Conservation (phyloP, 179 eudicot genomes). For the Amaranthus tricolor region DNA sequence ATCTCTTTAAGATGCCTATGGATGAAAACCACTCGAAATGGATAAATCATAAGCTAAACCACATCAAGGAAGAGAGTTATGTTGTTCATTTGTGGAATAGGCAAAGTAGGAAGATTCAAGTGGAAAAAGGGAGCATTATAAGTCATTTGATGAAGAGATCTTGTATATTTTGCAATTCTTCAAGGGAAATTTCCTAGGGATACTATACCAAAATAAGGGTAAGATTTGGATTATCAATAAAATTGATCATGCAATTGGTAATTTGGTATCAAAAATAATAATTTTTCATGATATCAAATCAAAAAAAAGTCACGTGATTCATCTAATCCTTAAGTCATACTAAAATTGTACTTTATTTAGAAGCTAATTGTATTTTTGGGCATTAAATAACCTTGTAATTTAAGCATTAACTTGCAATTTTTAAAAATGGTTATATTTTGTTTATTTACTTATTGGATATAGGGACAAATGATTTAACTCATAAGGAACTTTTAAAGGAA, state of each 20-base stretch:
- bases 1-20: constrained; percentile 45
- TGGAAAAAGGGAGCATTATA: constrained; percentile 70
- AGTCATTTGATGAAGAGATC: constrained; percentile 39
- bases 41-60: constrained; percentile 43
- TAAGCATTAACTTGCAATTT: not conserved
- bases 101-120: constrained; percentile 50
- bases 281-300: not conserved
- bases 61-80: constrained; percentile 48
- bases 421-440: not conserved
- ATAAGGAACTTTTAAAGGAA: too few relatives aligned
- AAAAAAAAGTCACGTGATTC: not conserved
- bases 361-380: not conserved
- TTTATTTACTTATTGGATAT: not conserved
- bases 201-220: not conserved
- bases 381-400: not conserved
- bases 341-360: too few relatives aligned
- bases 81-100: constrained; percentile 87
- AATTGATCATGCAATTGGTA: not conserved
- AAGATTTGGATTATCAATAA: not conserved
- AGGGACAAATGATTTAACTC: too few relatives aligned
- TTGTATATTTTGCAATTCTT: constrained; percentile 58
- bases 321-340: not conserved
- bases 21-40: constrained; percentile 41
- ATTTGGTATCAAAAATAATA: not conserved
- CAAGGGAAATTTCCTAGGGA: constrained; percentile 19